Evolutionary conservation across 768 basidiomycete species (phyloP).

Genomic region (Mycena haematopus): DNA sequence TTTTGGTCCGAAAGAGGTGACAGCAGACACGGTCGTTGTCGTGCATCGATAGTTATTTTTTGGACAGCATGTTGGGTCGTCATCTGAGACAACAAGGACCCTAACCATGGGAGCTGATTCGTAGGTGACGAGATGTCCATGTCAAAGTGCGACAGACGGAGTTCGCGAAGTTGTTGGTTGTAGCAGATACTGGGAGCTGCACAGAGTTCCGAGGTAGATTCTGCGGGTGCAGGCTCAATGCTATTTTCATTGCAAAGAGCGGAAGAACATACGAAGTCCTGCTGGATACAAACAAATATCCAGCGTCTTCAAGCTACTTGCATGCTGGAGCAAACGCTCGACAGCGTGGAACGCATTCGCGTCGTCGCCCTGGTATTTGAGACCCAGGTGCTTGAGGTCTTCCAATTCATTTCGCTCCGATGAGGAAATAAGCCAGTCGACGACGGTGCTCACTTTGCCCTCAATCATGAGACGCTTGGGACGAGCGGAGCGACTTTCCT

Average conservation of each 20-base stretch:
- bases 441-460: slow-evolving; percentile 13
- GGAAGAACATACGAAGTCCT: slow-evolving; percentile 7
- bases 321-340: slow-evolving; percentile 18
- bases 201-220: neutral
- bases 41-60: slow-evolving; percentile 17
- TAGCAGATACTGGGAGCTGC: slow-evolving; percentile 21
- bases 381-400: slow-evolving; percentile 11
- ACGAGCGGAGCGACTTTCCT: neutral
- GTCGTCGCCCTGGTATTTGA: slow-evolving; percentile 17
- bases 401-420: slow-evolving; percentile 12
- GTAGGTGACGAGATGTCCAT: slow-evolving; percentile 19
- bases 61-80: slow-evolving; percentile 4
- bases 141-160: slow-evolving; percentile 19
- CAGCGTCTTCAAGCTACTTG: slow-evolving; percentile 12
- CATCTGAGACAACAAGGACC: slow-evolving; percentile 12
- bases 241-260: neutral
- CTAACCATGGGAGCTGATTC: slow-evolving; percentile 25
- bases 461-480: slow-evolving; percentile 17
- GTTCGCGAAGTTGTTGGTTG: slow-evolving; percentile 14
- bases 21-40: slow-evolving; percentile 3
- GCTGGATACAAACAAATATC: slow-evolving; percentile 17
- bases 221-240: neutral
- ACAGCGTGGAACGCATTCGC: neutral
- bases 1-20: neutral
- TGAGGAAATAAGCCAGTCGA: slow-evolving; percentile 21